These are phyloP conservation scores for Primulina tabacum DNA, from an alignment of 257 asterid genomes.

Conservation along the genomic window DNA sequence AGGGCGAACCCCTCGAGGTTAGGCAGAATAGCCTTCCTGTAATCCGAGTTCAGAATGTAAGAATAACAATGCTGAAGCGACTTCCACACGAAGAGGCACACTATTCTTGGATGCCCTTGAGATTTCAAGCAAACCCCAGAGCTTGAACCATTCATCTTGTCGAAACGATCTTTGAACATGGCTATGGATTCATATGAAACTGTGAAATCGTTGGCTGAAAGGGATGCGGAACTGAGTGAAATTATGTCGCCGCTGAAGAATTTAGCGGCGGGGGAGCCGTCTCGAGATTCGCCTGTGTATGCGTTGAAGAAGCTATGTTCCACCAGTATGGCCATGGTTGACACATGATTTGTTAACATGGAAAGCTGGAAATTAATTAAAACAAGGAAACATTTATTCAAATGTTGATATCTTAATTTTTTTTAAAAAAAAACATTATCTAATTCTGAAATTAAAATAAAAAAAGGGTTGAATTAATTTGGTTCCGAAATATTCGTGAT, in stretches of 20 bases:
- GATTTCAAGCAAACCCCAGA: conserved; percentile 53
- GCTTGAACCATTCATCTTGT: conserved; percentile 47
- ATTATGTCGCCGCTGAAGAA: conserved; percentile 56
- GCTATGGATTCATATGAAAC: conserved; percentile 39
- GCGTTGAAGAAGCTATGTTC: conserved; percentile 60
- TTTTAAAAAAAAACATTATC: too few relatives aligned
- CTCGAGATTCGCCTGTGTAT: conserved; percentile 54
- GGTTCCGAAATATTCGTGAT: too few relatives aligned
- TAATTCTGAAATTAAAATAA: too few relatives aligned
- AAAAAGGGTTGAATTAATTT: too few relatives aligned
- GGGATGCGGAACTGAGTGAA: conserved; percentile 36
- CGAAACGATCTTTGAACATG: conserved; percentile 47
- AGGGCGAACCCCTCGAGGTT: conserved; percentile 43
- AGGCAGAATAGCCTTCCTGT: conserved; percentile 36
- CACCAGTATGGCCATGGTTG: conserved; percentile 47
- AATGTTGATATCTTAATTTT: too few relatives aligned
- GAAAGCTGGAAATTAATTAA: conserved; percentile 33
- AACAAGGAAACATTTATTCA: too few relatives aligned
- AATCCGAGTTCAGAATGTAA: conserved; percentile 40
- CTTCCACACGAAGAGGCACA: conserved; percentile 50
- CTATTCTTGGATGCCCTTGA: conserved; percentile 26
- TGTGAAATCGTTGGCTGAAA: conserved; percentile 18
- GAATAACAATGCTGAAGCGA: conserved; percentile 59
- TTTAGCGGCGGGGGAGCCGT: conserved; percentile 54
- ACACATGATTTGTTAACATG: conserved; percentile 33